phyloP scores from a whole-genome alignment of 2,329 filamentous ascomycete species.

The Penicillium sp. region DNA sequence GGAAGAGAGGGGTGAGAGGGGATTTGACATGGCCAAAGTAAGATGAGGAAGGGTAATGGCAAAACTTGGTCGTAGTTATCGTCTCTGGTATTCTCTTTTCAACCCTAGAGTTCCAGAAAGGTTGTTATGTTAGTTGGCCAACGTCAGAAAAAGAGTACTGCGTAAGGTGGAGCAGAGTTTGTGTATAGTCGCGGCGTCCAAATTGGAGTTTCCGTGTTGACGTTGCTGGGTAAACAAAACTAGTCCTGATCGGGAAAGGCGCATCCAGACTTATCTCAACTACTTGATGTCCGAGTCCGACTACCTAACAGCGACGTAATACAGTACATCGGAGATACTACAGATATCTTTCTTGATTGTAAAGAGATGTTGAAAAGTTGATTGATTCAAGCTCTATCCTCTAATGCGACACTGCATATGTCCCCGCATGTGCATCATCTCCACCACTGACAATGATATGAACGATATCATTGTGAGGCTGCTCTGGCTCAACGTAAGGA shows the following conservation, averaged over 20 bases:
- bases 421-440: constrained; percentile 4
- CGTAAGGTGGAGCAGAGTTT: constrained; percentile 5
- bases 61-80: not conserved
- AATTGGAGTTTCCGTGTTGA: constrained; percentile 8
- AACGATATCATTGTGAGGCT: constrained; percentile 24
- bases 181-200: too few relatives aligned
- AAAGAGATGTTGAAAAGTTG: not conserved
- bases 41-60: not conserved
- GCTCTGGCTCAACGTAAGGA: constrained; percentile 19
- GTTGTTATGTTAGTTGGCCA: not conserved
- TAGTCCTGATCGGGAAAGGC: constrained; percentile 13
- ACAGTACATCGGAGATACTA: not conserved
- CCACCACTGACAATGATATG: constrained; percentile 31
- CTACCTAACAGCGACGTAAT: not conserved
- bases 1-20: constrained; percentile 41
- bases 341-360: too few relatives aligned
- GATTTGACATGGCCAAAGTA: constrained; percentile 35
- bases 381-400: not conserved
- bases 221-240: constrained; percentile 24
- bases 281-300: not conserved
- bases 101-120: not conserved
- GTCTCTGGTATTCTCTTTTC: constrained; percentile 1
- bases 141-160: not conserved
- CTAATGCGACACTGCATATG: not conserved
- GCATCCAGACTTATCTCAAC: constrained; percentile 3